phyloP scores from a whole-genome alignment of 441 rosid genomes.

The Adansonia grandidieri region DNA sequence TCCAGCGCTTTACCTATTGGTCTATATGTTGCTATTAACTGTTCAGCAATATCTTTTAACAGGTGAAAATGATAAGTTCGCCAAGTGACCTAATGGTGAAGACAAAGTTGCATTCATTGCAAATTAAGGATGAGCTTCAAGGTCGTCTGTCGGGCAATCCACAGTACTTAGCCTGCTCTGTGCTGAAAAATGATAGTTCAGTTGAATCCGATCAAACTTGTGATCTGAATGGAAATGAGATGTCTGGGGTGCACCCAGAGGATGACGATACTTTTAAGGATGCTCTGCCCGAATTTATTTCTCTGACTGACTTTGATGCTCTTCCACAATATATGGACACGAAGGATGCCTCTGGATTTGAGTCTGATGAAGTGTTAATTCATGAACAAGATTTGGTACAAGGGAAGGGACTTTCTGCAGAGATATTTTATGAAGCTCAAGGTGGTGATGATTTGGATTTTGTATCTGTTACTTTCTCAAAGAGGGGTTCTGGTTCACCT shows the following conservation, averaged over 20 bases:
- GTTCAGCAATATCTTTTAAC: constrained; percentile 33
- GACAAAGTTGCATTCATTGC: constrained; percentile 90
- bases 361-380: constrained; percentile 56
- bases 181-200: constrained; percentile 66
- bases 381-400: constrained; percentile 56
- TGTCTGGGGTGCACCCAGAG: constrained; percentile 50
- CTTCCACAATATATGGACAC: constrained; percentile 51
- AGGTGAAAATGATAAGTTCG: constrained; percentile 79
- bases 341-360: constrained; percentile 49
- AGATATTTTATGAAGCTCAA: constrained; percentile 87
- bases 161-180: constrained; percentile 83
- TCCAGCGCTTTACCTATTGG: not conserved
- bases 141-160: constrained; percentile 56
- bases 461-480: constrained; percentile 84
- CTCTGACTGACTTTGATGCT: constrained; percentile 60
- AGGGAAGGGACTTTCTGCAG: constrained; percentile 64
- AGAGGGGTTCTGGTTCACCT: constrained; percentile 73
- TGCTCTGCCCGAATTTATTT: constrained; percentile 87
- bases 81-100: constrained; percentile 73
- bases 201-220: constrained; percentile 41
- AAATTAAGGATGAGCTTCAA: constrained; percentile 94
- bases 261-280: constrained; percentile 91
- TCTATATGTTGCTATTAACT: constrained; percentile 24
- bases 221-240: constrained; percentile 50
- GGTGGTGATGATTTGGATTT: constrained; percentile 80